Percentiles rank a stretch among this genome's conserved stretches.
These are phyloP conservation scores for Carallia brachiata DNA, from an alignment of 345 rosid species.

Conservation along the genomic window DNA sequence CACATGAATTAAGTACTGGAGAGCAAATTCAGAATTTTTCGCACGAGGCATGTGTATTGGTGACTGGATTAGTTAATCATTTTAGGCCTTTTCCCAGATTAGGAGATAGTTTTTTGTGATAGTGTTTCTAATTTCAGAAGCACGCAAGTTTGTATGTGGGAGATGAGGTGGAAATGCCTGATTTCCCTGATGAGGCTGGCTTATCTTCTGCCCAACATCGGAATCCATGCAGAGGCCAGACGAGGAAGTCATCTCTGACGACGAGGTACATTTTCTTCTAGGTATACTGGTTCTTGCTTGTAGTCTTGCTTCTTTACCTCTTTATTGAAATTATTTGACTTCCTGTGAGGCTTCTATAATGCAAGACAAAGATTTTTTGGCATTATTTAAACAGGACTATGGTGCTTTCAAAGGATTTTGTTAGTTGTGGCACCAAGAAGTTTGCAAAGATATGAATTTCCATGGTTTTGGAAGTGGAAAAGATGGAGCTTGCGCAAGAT, in stretches of 20 bases:
- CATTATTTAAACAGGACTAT: constrained; percentile 18
- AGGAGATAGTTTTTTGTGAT: not conserved
- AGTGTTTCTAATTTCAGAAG: constrained; percentile 26
- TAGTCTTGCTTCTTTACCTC: not conserved
- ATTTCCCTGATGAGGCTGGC: constrained; percentile 43
- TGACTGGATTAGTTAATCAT: not conserved
- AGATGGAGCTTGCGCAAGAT: constrained; percentile 30
- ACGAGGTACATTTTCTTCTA: constrained; percentile 34
- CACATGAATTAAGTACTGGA: constrained; percentile 20
- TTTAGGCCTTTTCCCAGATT: not conserved
- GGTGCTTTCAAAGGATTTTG: constrained; percentile 1
- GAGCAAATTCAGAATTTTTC: constrained; percentile 15
- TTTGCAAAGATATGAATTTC: constrained; percentile 11
- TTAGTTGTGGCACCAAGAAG: constrained; percentile 6
- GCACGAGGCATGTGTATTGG: constrained; percentile 32
- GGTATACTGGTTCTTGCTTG: not conserved
- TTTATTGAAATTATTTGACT: not conserved
- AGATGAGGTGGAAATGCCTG: constrained; percentile 59
- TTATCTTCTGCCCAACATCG: constrained; percentile 22
- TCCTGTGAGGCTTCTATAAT: not conserved
- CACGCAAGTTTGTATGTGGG: constrained; percentile 25
- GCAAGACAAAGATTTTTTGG: not conserved
- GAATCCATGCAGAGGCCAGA: constrained; percentile 23
- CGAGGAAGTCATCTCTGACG: constrained; percentile 39
- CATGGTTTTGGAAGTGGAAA: constrained; percentile 24